Base-by-base conservation (phyloP, 192 early-diverging fungal genomes). In the Linderina pennispora region DNA sequence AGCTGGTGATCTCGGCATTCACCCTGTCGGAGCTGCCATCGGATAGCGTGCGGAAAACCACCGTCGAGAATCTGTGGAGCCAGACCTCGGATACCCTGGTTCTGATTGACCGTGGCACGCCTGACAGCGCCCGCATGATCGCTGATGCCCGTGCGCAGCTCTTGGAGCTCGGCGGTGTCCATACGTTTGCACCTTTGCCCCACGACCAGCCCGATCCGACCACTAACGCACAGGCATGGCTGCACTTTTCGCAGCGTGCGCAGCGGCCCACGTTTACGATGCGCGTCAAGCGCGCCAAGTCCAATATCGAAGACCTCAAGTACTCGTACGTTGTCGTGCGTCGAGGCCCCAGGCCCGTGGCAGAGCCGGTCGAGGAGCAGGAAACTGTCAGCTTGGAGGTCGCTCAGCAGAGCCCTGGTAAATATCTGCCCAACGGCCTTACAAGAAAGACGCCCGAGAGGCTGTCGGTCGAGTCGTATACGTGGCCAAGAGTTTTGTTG, bases 121-220 rank as follows among this genome's bases (percentile, higher is more conserved):
- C 87, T 0, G 65, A 74, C 34, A 84, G 87, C 5, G 83, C 81
- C 43, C 58, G 77, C 13, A 63, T 69, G n/a, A 74, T 94, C 37
- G 76, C 76, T 0, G 62, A 79, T 17, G 89, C 88, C 0, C 71
- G 91, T 26, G 65, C 78, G 16, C 77, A 74, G 50, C 77, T 93
- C 16, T 55, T 92, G 6, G 68, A 77, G 7, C 33, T 62, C 20
- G 67, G 62, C 3, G 57, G 47, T 0, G 76, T 65, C 10, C 84
- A 91, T 58, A 84, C 88, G n/a, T 62, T 94, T 16, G 89, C 85
- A 23, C 91, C 91, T 57, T 84, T 88, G 45, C 80, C 88, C 4
- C 87, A 90, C 44, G 85, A 89, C 32, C 67, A 69, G 2, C 48
- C 71, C 0, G 90, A 90, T 39, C 91, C 91, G 1, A 55, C 91